phyloP scores from a whole-genome alignment of 164 flowering plant genomes.

The Saururus chinensis region DNA sequence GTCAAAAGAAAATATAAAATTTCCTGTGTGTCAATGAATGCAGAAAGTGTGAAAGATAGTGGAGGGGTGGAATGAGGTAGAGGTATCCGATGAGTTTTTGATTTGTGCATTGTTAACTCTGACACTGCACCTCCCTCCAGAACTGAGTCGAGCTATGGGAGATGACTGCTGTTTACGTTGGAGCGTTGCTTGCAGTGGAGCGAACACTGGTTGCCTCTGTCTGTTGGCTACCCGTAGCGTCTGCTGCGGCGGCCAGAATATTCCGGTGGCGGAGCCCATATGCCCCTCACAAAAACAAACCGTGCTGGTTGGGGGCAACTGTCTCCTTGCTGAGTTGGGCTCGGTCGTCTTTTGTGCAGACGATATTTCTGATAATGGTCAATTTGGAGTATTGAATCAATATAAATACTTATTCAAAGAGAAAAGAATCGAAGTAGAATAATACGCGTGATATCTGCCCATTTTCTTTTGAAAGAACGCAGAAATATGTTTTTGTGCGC shows the following conservation, averaged over 20 bases:
- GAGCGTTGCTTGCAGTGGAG: slow-evolving; percentile 34
- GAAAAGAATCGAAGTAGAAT: not conserved
- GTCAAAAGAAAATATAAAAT: too few species aligned
- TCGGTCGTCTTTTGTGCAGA: slow-evolving; percentile 57
- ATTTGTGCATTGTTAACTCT: slow-evolving; percentile 12
- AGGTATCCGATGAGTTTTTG: slow-evolving; percentile 37
- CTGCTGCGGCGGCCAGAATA: slow-evolving; percentile 21
- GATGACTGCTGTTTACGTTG: slow-evolving; percentile 16
- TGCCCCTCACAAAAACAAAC: slow-evolving; percentile 69
- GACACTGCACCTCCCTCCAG: slow-evolving; percentile 9
- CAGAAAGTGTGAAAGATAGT: slow-evolving; percentile 2
- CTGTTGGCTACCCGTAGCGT: not conserved
- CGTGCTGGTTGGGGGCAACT: slow-evolving; percentile 41
- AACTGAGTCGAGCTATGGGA: not conserved
- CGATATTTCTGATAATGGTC: slow-evolving; percentile 48
- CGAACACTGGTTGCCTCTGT: slow-evolving; percentile 16
- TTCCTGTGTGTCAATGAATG: not conserved
- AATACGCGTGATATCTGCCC: too few species aligned
- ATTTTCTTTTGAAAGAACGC: too few species aligned
- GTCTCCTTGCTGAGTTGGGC: slow-evolving; percentile 14
- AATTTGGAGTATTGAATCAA: too few species aligned
- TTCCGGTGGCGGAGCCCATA: slow-evolving; percentile 63
- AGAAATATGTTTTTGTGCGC: too few species aligned
- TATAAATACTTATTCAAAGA: not conserved
- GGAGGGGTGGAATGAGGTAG: slow-evolving; percentile 30